Evolutionary conservation across 139 green algal species (phyloP), one percentile per base, ranked within the genome.

Genomic region (Haematococcus lacustris): DNA sequence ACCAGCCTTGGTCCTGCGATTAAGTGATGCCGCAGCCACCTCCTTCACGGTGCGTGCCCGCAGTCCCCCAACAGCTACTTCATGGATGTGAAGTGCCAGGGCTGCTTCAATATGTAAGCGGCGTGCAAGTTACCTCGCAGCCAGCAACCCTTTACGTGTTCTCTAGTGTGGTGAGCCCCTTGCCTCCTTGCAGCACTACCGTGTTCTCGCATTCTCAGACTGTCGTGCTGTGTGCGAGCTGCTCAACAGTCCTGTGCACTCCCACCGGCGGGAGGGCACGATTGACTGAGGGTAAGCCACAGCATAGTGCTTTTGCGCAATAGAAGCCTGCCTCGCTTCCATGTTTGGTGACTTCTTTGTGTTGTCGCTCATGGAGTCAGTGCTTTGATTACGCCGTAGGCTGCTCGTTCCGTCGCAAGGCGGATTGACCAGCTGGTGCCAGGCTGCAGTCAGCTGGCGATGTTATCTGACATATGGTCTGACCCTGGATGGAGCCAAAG

Each of bases 131-230:
- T n/a, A 37, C 47, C 51, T 32, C 37, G 17, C n/a, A 47, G 37
- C 21, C n/a, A 41, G 63, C 32, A 59, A n/a, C 28, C 62, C 41
- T 38, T n/a, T n/a, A 17, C 21, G 5, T 51, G 3, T 34, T 50
- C 73, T 3, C 25, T 64, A n/a, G 67, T 43, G n/a, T n/a, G n/a
- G n/a, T n/a, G n/a, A n/a, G n/a, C n/a, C n/a, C n/a, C n/a, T 32
- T 30, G n/a, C 26, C 51, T 37, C 62, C 32, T 30, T 82, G 87
- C 91, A 97, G 91, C 78, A 99, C 95, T 26, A 99, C 95, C n/a
- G 93, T 99, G 66, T 99, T 99, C 86, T 93, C 83, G 50, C 93
- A 98, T 82, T 90, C 84, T 39, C 95, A 99, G 88, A 96, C 93
- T 17, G 95, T 99, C 40, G 95, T 98, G 34, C 79, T 97, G 47